A percentile compares a stretch with the other conserved stretches of the same genome.
Conservation (phyloP, 2,329 filamentous ascomycete species). For the Paramyrothecium roridum region DNA sequence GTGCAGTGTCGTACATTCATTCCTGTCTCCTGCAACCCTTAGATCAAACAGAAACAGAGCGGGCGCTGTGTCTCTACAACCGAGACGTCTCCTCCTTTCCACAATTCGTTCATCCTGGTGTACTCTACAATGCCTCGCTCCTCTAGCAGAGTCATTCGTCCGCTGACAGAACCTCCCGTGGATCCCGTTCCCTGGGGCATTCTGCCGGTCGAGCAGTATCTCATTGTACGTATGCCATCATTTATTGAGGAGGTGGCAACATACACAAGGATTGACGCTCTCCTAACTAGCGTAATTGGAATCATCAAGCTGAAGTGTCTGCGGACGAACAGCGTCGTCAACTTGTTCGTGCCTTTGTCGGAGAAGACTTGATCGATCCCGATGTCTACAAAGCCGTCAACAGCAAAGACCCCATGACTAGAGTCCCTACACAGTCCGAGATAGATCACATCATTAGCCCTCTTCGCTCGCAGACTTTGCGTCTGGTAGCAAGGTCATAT, state of each 20-base stretch:
- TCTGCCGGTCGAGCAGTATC: constrained; percentile 3
- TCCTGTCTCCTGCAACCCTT: too few species aligned
- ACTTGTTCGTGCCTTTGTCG: constrained; percentile 3
- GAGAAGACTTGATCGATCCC: neutral
- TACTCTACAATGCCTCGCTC: too few species aligned
- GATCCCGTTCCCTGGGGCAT: neutral
- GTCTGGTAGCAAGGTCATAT: neutral
- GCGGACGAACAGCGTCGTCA: constrained; percentile 2
- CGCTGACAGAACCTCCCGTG: too few species aligned
- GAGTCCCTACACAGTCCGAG: neutral
- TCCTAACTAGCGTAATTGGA: neutral
- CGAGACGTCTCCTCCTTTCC: too few species aligned
- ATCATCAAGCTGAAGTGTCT: neutral
- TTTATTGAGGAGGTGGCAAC: neutral
- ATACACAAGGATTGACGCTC: neutral
- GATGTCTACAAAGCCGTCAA: neutral
- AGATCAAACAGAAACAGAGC: too few species aligned
- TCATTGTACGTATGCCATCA: neutral
- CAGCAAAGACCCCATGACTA: neutral
- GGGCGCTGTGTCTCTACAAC: too few species aligned
- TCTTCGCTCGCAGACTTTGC: neutral
- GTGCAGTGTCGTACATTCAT: too few species aligned
- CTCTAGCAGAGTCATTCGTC: too few species aligned
- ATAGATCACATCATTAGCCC: constrained; percentile 1
- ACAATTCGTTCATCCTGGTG: too few species aligned